These are phyloP conservation scores for Cercospora sp. DNA, from an alignment of 2,329 filamentous ascomycete genomes.

Conservation along the genomic window DNA sequence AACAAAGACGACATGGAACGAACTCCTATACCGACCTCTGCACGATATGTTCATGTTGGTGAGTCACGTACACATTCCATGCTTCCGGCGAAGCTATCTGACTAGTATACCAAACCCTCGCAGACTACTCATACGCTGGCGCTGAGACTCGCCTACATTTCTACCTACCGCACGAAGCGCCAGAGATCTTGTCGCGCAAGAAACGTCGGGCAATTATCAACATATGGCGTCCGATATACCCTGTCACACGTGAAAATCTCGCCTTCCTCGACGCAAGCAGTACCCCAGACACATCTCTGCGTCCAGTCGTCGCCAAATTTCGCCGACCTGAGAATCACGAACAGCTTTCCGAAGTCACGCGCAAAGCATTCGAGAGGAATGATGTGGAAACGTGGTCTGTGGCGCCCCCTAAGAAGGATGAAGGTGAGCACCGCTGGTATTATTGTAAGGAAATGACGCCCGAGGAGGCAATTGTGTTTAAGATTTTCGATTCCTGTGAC, in stretches of 20 bases:
- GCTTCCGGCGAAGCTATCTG: neutral
- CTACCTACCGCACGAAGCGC: conserved; percentile 1
- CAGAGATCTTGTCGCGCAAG: neutral
- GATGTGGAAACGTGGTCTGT: conserved; percentile 13
- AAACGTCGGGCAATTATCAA: conserved; percentile 22
- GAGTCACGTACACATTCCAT: neutral
- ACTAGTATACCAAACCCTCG: neutral
- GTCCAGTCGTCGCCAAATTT: conserved; percentile 9
- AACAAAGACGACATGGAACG: conserved; percentile 6
- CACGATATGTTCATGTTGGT: conserved; percentile 14
- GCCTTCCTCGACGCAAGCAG: conserved; percentile 17
- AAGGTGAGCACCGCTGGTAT: conserved; percentile 12
- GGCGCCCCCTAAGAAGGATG: neutral
- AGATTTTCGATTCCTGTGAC: conserved; percentile 16
- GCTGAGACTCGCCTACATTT: conserved; percentile 5
- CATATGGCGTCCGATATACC: conserved; percentile 19
- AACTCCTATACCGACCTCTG: conserved; percentile 6
- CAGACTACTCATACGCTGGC: conserved; percentile 17
- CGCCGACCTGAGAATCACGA: conserved; percentile 4
- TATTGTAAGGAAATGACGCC: conserved; percentile 1
- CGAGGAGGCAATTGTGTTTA: conserved; percentile 11
- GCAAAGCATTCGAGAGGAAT: conserved; percentile 8
- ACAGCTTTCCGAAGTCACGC: conserved; percentile 6
- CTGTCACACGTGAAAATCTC: conserved; percentile 13
- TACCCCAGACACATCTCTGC: conserved; percentile 7